Evolutionary conservation across 805 yeast genomes (phyloP).

Genomic region (Nakazawaea pomicola): DNA sequence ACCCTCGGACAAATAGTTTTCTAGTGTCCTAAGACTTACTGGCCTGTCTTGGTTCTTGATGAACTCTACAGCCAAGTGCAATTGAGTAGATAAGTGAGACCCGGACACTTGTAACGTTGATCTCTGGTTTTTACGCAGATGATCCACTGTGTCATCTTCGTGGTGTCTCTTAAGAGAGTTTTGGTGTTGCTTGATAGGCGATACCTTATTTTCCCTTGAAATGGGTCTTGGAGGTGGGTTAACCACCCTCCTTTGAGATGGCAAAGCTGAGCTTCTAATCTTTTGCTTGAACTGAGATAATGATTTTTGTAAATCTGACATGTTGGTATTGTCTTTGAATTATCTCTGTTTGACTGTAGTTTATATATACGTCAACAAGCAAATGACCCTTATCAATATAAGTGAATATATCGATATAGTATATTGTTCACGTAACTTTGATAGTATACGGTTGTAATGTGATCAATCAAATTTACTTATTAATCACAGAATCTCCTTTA

Average conservation of each 20-base stretch:
- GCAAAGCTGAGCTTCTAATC: constrained; percentile 45
- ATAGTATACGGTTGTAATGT: too few relatives aligned
- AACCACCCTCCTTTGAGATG: constrained; percentile 28
- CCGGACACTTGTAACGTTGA: constrained; percentile 17
- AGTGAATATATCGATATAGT: background rate
- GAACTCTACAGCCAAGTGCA: constrained; percentile 87
- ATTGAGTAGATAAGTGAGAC: constrained; percentile 77
- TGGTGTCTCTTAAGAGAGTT: constrained; percentile 17
- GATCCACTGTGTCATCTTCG: constrained; percentile 20
- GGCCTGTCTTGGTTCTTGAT: constrained; percentile 71
- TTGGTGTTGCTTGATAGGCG: constrained; percentile 15
- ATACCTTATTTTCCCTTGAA: constrained; percentile 5
- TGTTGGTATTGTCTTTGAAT: background rate
- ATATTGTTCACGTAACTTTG: too few relatives aligned
- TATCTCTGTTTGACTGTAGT: too few relatives aligned
- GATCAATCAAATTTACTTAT: background rate
- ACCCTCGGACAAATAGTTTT: constrained; percentile 58
- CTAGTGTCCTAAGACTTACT: constrained; percentile 58
- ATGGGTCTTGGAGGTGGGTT: background rate
- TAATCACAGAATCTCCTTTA: too few relatives aligned
- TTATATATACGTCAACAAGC: too few relatives aligned
- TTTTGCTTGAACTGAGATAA: constrained; percentile 61
- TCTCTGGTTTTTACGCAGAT: background rate
- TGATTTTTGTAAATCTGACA: constrained; percentile 23
- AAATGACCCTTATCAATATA: background rate